Conservation (phyloP, 75 land plant genomes). For the Picea glauca region DNA sequence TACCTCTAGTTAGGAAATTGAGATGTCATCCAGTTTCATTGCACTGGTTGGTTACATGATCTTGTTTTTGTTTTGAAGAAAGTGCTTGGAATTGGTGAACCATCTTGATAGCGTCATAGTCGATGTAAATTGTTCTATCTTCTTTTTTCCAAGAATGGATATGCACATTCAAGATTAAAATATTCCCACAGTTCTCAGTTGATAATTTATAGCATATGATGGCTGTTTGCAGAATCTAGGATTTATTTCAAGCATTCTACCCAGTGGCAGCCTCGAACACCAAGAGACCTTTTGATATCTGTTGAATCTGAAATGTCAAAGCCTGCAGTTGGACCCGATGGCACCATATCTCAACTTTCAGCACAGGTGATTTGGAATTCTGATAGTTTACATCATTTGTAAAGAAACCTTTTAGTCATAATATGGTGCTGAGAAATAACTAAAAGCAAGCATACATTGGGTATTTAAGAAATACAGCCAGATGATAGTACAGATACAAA, state of each 20-base stretch:
- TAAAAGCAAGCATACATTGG: background rate
- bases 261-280: slow-evolving; percentile 80
- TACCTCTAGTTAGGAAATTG: background rate
- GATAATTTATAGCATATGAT: background rate
- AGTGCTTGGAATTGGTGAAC: too few relatives aligned
- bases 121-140: slow-evolving; percentile 5
- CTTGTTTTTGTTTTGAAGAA: too few relatives aligned
- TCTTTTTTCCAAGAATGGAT: background rate
- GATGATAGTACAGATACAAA: background rate
- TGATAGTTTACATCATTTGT: background rate
- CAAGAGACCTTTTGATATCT: slow-evolving; percentile 89
- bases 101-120: too few relatives aligned
- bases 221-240: slow-evolving; percentile 62
- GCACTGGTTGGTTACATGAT: background rate
- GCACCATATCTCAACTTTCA: slow-evolving; percentile 58
- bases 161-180: background rate
- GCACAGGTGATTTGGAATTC: slow-evolving; percentile 63
- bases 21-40: background rate
- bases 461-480: background rate
- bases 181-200: background rate
- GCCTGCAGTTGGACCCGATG: slow-evolving; percentile 36
- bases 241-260: slow-evolving; percentile 87
- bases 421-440: background rate
- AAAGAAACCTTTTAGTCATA: background rate
- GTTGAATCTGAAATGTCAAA: slow-evolving; percentile 72